These are phyloP conservation scores for Teratosphaeriaceae sp. DNA, from an alignment of 2,329 filamentous ascomycete species.

Conservation along the genomic window DNA sequence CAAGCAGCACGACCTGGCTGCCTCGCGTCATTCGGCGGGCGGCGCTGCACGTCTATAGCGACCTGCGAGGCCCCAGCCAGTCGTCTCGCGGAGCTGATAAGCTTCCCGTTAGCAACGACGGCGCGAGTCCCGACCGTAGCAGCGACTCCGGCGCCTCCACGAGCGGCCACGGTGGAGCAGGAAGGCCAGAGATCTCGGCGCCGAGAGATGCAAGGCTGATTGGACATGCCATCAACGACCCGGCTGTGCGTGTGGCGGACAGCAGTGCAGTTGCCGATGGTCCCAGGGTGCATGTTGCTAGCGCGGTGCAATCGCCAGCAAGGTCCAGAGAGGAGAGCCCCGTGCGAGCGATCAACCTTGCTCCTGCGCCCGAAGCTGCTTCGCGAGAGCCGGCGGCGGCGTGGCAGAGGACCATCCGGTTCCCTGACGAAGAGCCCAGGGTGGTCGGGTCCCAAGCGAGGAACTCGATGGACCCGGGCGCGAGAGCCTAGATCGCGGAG, in stretches of 20 bases:
- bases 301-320: constrained; percentile 6
- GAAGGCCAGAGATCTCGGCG: constrained; percentile 13
- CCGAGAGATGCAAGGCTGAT: constrained; percentile 15
- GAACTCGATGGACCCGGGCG: background rate
- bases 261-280: constrained; percentile 6
- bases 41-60: constrained; percentile 7
- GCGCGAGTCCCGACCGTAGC: background rate
- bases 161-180: constrained; percentile 4
- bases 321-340: background rate
- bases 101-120: background rate
- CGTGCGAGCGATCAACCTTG: background rate
- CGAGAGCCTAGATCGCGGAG: background rate
- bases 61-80: constrained; percentile 8
- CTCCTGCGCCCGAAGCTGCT: constrained; percentile 6
- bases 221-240: constrained; percentile 12
- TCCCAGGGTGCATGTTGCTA: constrained; percentile 5
- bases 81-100: background rate
- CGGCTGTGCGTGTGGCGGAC: background rate
- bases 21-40: constrained; percentile 4
- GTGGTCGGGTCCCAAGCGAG: background rate
- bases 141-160: constrained; percentile 3
- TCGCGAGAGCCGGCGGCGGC: constrained; percentile 4
- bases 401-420: constrained; percentile 27
- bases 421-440: constrained; percentile 21
- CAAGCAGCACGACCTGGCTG: constrained; percentile 5